Percentiles rank a stretch among this genome's conserved stretches.
phyloP scores from a whole-genome alignment of 768 basidiomycete genomes.

The Boletus tomentosulus region DNA sequence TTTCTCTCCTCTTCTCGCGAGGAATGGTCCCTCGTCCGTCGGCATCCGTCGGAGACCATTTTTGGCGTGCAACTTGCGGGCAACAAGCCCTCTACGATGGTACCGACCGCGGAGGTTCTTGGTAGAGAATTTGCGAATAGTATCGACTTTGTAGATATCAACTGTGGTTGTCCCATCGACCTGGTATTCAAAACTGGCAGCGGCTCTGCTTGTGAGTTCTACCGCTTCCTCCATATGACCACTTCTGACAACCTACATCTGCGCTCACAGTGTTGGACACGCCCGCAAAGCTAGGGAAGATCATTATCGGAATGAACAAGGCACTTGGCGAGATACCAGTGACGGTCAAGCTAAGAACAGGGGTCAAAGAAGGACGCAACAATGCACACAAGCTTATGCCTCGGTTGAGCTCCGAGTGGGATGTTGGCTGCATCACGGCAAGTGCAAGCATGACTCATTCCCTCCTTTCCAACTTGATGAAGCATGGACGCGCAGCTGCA shows the following conservation, averaged over 20 bases:
- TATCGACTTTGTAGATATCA: conserved; percentile 91
- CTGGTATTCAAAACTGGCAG: conserved; percentile 89
- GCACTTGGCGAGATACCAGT: conserved; percentile 90
- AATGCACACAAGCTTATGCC: conserved; percentile 90
- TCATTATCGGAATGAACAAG: conserved; percentile 85
- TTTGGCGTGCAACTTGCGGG: conserved; percentile 96
- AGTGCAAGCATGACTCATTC: neutral
- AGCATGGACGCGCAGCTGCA: conserved; percentile 60
- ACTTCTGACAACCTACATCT: neutral
- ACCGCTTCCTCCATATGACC: neutral
- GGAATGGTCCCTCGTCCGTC: conserved; percentile 90
- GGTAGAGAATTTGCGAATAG: conserved; percentile 58
- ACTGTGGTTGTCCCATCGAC: conserved; percentile 97
- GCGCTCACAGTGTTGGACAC: conserved; percentile 70
- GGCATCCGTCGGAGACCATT: conserved; percentile 79
- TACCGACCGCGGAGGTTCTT: conserved; percentile 78
- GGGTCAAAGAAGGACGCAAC: conserved; percentile 85
- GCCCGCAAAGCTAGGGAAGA: conserved; percentile 77
- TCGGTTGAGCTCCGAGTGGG: conserved; percentile 54
- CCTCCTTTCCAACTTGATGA: neutral
- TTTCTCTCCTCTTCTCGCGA: conserved; percentile 85
- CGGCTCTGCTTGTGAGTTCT: conserved; percentile 75
- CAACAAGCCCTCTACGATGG: conserved; percentile 74
- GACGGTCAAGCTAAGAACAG: conserved; percentile 88
- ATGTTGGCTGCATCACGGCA: conserved; percentile 43